Percentiles rank a stretch among this genome's conserved stretches.
Evolutionary conservation across 1,284 basidiomycete genomes (phyloP).

Genomic region (Phylloporus gajari): DNA sequence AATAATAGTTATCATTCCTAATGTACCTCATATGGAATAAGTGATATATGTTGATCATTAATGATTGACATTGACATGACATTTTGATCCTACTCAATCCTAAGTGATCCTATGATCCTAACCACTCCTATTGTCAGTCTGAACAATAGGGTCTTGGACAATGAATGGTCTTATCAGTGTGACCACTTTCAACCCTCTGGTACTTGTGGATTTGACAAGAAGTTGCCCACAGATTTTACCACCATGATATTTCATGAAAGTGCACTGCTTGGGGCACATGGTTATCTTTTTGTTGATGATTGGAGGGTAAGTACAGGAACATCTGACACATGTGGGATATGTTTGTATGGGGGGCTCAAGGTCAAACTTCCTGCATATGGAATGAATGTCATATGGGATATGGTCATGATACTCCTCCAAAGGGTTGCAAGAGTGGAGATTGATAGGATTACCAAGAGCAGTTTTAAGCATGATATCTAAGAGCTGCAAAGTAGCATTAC

Average conservation of each 20-base stretch:
- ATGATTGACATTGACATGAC: no score
- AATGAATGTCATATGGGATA: background rate
- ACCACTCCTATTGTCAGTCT: no score
- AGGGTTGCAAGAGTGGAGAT: no score
- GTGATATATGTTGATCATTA: no score
- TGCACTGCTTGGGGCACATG: constrained; percentile 11
- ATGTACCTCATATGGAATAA: no score
- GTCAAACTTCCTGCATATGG: background rate
- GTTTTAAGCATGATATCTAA: background rate
- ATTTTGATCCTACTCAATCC: no score
- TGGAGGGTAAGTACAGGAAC: background rate
- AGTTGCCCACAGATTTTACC: constrained; percentile 8
- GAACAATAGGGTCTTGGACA: constrained; percentile 16
- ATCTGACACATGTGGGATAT: background rate
- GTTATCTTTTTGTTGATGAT: background rate
- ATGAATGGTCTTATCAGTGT: constrained; percentile 33
- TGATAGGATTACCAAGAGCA: background rate
- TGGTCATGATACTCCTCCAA: no score
- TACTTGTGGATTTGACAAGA: background rate
- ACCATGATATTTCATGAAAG: constrained; percentile 2
- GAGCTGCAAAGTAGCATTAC: background rate
- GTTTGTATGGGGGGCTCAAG: background rate
- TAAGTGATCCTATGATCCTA: no score
- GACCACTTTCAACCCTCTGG: background rate
- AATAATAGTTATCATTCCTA: constrained; percentile 24